Evolutionary conservation across 169 alveolate genomes (phyloP), one percentile per base, ranked within the genome.

Genomic region (Babesia caballi): DNA sequence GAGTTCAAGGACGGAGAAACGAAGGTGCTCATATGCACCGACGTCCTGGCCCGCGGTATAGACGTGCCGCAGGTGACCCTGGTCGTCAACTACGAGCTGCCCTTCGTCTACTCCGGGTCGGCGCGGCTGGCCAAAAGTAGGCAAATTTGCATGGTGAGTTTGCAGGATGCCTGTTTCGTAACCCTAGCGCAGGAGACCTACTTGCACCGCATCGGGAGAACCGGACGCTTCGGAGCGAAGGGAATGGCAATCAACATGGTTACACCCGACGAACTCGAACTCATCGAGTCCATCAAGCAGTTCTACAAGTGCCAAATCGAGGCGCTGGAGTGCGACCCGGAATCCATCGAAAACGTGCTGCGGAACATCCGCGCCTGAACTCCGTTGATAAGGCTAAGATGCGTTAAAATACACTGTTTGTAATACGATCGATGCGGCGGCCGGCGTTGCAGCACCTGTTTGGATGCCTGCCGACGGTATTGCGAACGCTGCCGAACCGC

Each of bases 171-270:
- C 57, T 19, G 27, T 8, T n/a, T 11, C 23, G 28, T 59, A 25
- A 21, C 68, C 33, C 25, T 50, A 46, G n/a, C 60, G 69, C 83
- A 56, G 66, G 97, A 93, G 72, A 96, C 97, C 21, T 97, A 96
- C 68, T 74, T 97, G 30, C 99, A 97, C 76, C 92, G 99, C 59
- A 94, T 97, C 40, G 99, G 99, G 40, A 94, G 99, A 69, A 95
- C 99, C 4, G 99, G 99, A 15, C 91, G 99, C 82, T 96, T 95
- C 67, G 99, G 98, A 17, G 84, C 93, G 23, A 91, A 90, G 87
- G 99, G 99, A 52, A 93, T 96, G 72, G 98, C 99, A 8, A 88
- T 97, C 50, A 96, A 90, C 73, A 74, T 90, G 85, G 74, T 94
- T 14, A 72, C 87, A 3, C 83, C 78, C 32, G 56, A 52, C 33